Base-by-base conservation (phyloP, 2,329 filamentous ascomycete species). In the Trichoderma breve region DNA sequence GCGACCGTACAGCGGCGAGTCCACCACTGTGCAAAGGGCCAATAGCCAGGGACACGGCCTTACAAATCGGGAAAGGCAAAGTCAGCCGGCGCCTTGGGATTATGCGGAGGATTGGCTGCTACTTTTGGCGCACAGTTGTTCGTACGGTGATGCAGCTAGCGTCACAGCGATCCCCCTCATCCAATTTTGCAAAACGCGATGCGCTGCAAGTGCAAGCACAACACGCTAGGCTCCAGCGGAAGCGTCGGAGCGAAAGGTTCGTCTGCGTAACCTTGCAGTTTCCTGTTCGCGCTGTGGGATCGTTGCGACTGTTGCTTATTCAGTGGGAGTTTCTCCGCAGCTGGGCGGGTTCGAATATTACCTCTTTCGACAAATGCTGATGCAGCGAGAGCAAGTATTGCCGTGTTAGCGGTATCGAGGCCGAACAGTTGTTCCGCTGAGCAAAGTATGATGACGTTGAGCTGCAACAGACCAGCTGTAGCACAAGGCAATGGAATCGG, bases 231-330 rank as follows among this genome's bases (percentile, higher is more conserved):
- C 26, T 24, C 36, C 21, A 61, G 67, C 67, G 67, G 67, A 70
- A 70, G 55, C 30, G 67, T 70, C 67, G 67, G 67, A 51, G 67
- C 67, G 67, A 62, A 43, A 32, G 24, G 66, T 43, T 34, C 12
- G 43, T 47, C 26, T 61, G 67, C 57, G 58, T 39, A 61, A 70
- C 67, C 39, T 70, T 70, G 67, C 67, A 62, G 57, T 62, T 70
- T 53, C 57, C 43, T 26, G 7, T 43, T 53, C 32, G 24, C 47
- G 66, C 57, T 51, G 32, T 51, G 66, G 55, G 47, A 51, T 47
- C 36, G 65, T 34, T 28, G 57, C 47, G 11, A 21, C 60, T 70
- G 15, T 28, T 62, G 55, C 67, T 39, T 15, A 32, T 51, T 62
- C 57, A 70, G 67, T 30, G 47, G 30, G 14, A 28, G 36, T 15